Evolutionary conservation across 2,329 filamentous ascomycete species (phyloP), one percentile per base, ranked within the genome.

Genomic region (Aspergillus puulaauensis): DNA sequence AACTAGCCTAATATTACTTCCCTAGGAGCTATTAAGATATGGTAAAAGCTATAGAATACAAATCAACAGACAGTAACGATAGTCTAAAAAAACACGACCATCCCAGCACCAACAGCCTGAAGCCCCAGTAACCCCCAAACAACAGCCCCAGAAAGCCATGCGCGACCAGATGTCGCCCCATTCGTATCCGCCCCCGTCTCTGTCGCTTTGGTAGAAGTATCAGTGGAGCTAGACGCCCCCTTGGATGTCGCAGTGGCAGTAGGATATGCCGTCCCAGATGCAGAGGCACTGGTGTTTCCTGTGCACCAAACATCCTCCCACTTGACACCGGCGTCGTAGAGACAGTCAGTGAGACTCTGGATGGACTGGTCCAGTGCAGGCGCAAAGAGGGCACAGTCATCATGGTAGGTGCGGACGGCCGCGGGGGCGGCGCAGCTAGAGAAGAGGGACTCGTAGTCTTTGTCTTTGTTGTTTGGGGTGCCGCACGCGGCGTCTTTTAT

Each of bases 301-400:
- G 55, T 46, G 21, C 66, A 70, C 64, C 66, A 70, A 3, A 68
- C 67, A 54, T 69, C 64, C 14, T 63, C 54, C 61, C 64, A 69
- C 1, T 53, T 49, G 2, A 70, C 61, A 1, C 62, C 63, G 1
- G 60, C 61, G 3, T 65, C 52, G 35, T 66, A 70, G 4, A 70
- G 59, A 43, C 68, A 70, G 8, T 64, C 50, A 2, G 60, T 70
- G 14, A 70, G 62, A 3, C 65, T 56, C n/a, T 68, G 55, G 19
- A 68, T 61, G 12, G 61, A 65, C 40, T 70, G 67, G 31, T 60
- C 61, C 4, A 61, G 46, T 1, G 67, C 64, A 2, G 64, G 61
- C 12, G 57, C 57, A 44, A 61, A 68, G 17, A 69, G 39, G 9
- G 67, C 67, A 41, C 65, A 70, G 19, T 66, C 64, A 21, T 64